phyloP scores from a whole-genome alignment of 106 monocot genomes.

The Platanthera zijinensis region DNA sequence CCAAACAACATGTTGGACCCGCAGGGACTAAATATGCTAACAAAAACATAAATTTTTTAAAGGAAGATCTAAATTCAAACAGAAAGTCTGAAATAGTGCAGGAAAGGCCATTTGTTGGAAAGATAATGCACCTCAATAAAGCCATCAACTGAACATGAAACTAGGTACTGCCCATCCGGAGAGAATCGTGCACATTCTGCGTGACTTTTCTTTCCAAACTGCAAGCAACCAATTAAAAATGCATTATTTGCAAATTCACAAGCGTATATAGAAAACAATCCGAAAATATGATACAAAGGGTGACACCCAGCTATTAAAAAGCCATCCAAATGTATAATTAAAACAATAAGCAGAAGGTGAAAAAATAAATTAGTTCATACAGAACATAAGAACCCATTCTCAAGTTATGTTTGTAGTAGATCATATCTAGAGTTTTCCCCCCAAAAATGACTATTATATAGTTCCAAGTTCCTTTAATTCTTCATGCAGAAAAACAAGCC shows the following conservation, averaged over 20 bases:
- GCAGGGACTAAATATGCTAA: no score
- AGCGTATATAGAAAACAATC: background rate
- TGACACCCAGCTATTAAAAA: background rate
- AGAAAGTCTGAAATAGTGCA: background rate
- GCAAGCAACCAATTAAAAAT: conserved; percentile 8
- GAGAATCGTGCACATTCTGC: conserved; percentile 91
- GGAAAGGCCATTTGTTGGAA: background rate
- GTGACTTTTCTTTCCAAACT: conserved; percentile 85
- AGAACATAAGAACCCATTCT: background rate
- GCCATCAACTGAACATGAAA: conserved; percentile 94
- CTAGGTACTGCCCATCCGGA: conserved; percentile 92
- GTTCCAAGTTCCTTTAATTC: no score
- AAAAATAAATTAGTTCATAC: background rate
- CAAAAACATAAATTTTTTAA: background rate
- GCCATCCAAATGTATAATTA: background rate
- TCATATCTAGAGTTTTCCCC: no score
- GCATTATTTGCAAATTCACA: background rate
- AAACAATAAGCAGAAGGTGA: background rate
- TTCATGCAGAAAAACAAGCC: no score
- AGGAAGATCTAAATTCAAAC: background rate
- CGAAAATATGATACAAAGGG: background rate
- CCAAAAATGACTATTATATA: no score
- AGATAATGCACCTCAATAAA: conserved; percentile 66
- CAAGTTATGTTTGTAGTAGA: no score
- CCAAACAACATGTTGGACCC: no score